Percentiles rank a stretch among this genome's conserved stretches.
Evolutionary conservation across 495 filamentous ascomycete genomes (phyloP).

Genomic region (Penicillium salamii): DNA sequence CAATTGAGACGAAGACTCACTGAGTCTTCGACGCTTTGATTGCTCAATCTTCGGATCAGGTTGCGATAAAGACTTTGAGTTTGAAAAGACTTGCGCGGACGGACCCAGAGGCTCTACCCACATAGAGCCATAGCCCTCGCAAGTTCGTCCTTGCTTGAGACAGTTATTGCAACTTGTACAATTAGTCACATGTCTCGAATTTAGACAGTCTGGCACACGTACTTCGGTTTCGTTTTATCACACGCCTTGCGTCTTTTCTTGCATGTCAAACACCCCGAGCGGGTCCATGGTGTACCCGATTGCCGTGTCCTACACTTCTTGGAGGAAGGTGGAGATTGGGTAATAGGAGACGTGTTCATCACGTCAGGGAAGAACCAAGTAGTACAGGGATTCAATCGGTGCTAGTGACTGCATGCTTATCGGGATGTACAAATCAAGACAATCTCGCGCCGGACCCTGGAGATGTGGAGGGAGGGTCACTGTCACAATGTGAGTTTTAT

Average conservation of each 20-base stretch:
- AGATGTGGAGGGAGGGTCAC: not conserved
- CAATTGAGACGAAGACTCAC: constrained; percentile 6
- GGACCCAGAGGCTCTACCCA: constrained; percentile 41
- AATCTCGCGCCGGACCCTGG: not conserved
- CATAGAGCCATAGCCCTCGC: constrained; percentile 45
- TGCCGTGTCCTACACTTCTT: constrained; percentile 29
- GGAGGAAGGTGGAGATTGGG: constrained; percentile 6
- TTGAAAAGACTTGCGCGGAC: constrained; percentile 30
- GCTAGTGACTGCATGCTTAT: constrained; percentile 8
- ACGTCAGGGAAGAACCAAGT: not conserved
- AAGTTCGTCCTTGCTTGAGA: constrained; percentile 34
- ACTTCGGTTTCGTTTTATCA: constrained; percentile 46
- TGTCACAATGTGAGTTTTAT: not conserved
- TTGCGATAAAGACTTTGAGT: constrained; percentile 7
- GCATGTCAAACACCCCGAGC: constrained; percentile 44
- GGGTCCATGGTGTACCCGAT: constrained; percentile 41
- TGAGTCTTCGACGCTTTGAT: constrained; percentile 29
- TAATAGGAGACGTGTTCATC: constrained; percentile 16
- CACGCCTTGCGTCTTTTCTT: constrained; percentile 45
- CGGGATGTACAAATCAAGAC: constrained; percentile 1
- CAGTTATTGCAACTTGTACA: constrained; percentile 39
- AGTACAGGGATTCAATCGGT: not conserved
- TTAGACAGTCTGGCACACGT: not conserved
- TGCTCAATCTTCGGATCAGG: not conserved
- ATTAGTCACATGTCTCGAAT: not conserved